Conservation (phyloP, 179 eudicot species). For the Kewa caespitosa region DNA sequence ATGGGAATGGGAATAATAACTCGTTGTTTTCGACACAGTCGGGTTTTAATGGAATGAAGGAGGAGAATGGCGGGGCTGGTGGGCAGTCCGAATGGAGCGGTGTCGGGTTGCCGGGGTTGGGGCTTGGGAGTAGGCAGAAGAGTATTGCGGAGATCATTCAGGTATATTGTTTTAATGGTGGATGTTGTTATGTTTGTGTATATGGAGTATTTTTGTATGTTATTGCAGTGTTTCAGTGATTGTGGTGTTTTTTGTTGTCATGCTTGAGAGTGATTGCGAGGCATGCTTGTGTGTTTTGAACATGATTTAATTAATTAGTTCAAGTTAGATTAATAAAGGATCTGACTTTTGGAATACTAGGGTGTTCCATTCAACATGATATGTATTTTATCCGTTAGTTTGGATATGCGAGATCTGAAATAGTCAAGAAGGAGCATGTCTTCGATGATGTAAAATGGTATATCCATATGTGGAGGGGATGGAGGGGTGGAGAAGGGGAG, state of each 20-base stretch:
- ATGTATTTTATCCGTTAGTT: not conserved
- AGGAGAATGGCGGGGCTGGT: conserved; percentile 49
- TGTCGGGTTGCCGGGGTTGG: conserved; percentile 92
- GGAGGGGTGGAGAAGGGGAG: too few species aligned
- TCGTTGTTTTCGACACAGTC: conserved; percentile 58
- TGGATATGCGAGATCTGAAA: not conserved
- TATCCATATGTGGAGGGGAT: too few species aligned
- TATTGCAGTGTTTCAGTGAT: not conserved
- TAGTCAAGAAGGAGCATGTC: not conserved
- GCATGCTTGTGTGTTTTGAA: conserved; percentile 3
- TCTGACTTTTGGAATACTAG: not conserved
- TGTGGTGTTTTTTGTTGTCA: conserved; percentile 1
- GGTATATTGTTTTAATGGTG: conserved; percentile 38
- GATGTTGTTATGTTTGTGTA: not conserved
- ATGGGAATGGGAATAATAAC: conserved; percentile 32
- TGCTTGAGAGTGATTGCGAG: not conserved
- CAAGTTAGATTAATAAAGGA: not conserved
- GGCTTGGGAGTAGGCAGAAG: conserved; percentile 82
- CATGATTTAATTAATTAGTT: not conserved
- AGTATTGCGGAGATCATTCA: conserved; percentile 94
- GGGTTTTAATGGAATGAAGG: conserved; percentile 58
- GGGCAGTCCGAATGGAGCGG: conserved; percentile 74
- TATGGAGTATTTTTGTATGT: not conserved
- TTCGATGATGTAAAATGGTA: not conserved
- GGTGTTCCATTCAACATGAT: not conserved